Conservation (phyloP, 805 yeast genomes). For the Starmerella bombicola region DNA sequence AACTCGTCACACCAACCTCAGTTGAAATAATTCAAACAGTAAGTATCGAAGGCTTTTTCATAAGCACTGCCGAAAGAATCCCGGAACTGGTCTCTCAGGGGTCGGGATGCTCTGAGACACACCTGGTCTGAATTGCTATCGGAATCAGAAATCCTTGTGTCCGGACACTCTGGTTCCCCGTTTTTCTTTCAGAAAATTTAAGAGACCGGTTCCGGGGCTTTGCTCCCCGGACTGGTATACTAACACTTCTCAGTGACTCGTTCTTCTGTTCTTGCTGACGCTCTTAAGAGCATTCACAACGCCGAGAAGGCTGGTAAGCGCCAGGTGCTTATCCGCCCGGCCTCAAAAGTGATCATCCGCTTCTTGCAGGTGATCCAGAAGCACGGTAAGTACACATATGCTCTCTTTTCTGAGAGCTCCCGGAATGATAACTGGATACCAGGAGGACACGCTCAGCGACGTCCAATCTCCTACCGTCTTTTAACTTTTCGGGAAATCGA, state of each 20-base stretch:
- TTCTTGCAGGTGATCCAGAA: constrained; percentile 93
- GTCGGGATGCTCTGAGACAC: constrained; percentile 22
- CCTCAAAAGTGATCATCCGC: constrained; percentile 95
- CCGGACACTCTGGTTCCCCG: constrained; percentile 26
- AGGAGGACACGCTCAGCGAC: constrained; percentile 36
- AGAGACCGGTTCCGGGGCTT: constrained; percentile 16
- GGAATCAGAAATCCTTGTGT: constrained; percentile 21
- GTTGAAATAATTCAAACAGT: constrained; percentile 19
- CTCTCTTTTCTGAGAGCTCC: constrained; percentile 9
- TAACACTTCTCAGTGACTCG: constrained; percentile 62
- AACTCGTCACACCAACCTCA: background rate
- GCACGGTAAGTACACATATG: constrained; percentile 53
- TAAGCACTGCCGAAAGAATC: background rate
- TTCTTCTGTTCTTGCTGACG: constrained; percentile 97
- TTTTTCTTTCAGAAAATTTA: background rate
- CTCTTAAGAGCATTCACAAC: constrained; percentile 94
- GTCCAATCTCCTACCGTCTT: constrained; percentile 86
- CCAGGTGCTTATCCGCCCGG: constrained; percentile 96
- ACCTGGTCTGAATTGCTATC: constrained; percentile 19
- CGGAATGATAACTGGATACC: constrained; percentile 99
- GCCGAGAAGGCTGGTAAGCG: constrained; percentile 99
- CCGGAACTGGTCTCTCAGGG: constrained; percentile 26
- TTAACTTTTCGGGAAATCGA: constrained; percentile 88
- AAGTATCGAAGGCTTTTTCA: constrained; percentile 15
- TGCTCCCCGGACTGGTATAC: constrained; percentile 15